phyloP scores from a whole-genome alignment of 2,329 filamentous ascomycete genomes.

The Penicillium vulpinum region DNA sequence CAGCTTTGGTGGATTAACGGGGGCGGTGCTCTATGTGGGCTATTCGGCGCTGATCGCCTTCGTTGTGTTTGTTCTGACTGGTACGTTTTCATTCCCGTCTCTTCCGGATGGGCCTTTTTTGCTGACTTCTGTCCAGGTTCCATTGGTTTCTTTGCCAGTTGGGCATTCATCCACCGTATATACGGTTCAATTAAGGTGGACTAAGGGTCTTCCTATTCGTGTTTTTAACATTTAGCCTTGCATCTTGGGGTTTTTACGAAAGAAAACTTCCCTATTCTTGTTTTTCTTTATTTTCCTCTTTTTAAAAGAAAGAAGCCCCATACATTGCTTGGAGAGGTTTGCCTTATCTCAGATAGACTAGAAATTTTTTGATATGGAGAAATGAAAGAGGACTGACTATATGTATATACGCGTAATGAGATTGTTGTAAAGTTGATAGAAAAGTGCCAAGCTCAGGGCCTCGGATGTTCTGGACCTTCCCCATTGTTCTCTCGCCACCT shows the following conservation, averaged over 20 bases:
- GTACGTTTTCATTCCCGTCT: constrained; percentile 57
- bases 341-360: background rate
- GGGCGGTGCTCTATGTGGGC: constrained; percentile 86
- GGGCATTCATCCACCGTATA: constrained; percentile 90
- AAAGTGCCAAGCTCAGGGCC: constrained; percentile 21
- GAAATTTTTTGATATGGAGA: background rate
- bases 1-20: constrained; percentile 78
- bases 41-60: constrained; percentile 89
- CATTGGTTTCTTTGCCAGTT: constrained; percentile 93
- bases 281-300: background rate
- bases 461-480: constrained; percentile 23
- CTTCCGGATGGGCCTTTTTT: constrained; percentile 2
- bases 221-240: background rate
- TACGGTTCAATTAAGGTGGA: constrained; percentile 99
- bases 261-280: background rate
- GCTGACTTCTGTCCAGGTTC: constrained; percentile 60
- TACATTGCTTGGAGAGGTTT: background rate
- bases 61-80: constrained; percentile 89
- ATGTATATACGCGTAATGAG: constrained; percentile 3
- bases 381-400: background rate
- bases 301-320: no score
- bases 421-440: background rate
- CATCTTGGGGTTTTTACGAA: background rate
- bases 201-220: constrained; percentile 45
- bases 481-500: constrained; percentile 11